These are phyloP conservation scores for Leccinum longicurvipes DNA, from an alignment of 768 basidiomycete species.

Conservation along the genomic window DNA sequence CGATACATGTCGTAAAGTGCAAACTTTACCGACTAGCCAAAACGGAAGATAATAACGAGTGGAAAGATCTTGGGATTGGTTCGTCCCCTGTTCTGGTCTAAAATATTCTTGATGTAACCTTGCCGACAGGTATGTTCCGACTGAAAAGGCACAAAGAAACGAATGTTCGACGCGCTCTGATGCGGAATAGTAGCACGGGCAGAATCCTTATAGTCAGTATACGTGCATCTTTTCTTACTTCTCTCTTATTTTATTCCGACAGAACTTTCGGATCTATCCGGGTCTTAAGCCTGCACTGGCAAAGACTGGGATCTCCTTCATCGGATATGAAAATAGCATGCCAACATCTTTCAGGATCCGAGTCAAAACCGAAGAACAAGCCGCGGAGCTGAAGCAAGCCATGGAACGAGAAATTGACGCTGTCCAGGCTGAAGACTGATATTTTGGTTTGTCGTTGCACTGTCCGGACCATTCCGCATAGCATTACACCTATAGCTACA, in stretches of 20 bases:
- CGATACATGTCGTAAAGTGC: slow-evolving; percentile 51
- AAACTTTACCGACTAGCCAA: slow-evolving; percentile 64
- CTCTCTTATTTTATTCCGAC: slow-evolving; percentile 9
- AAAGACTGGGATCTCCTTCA: slow-evolving; percentile 57
- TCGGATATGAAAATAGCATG: slow-evolving; percentile 61
- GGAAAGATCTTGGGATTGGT: slow-evolving; percentile 72
- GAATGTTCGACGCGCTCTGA: slow-evolving; percentile 53
- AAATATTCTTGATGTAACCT: background rate
- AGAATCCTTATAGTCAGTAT: slow-evolving; percentile 68
- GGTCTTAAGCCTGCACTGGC: slow-evolving; percentile 51
- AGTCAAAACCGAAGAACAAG: slow-evolving; percentile 56
- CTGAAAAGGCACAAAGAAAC: slow-evolving; percentile 73
- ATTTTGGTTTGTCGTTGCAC: background rate
- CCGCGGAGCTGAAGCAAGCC: slow-evolving; percentile 52
- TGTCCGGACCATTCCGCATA: slow-evolving; percentile 8
- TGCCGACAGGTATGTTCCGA: slow-evolving; percentile 54
- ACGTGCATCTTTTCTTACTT: background rate
- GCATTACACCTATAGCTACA: slow-evolving; percentile 27
- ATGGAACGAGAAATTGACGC: slow-evolving; percentile 61
- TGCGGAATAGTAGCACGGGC: slow-evolving; percentile 72
- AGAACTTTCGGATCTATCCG: slow-evolving; percentile 74
- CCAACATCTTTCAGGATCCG: slow-evolving; percentile 62
- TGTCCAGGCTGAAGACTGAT: slow-evolving; percentile 29
- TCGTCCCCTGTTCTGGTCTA: slow-evolving; percentile 22
- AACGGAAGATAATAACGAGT: slow-evolving; percentile 44